Evolutionary conservation across 176 grass and related monocot genomes (phyloP), one percentile per base, ranked within the genome.

Genomic region (Oryza coarctata): DNA sequence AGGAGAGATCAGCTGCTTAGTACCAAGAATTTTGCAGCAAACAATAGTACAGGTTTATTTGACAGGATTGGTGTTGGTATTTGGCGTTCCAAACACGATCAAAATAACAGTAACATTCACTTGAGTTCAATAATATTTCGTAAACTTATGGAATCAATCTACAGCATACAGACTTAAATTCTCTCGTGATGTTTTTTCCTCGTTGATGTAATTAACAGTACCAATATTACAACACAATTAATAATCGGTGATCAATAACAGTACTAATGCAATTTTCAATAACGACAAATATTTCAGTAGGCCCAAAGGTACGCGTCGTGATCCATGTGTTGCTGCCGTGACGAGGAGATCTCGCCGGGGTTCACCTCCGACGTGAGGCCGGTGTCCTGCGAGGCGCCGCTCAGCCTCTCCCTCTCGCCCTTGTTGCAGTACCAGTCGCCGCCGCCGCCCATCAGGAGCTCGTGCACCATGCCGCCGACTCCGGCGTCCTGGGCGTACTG

Each of bases 301-400:
- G 43, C 80, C 86, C 86, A 92, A 6, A 92, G 23, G 77, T 62
- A 80, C 33, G 74, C 74, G 38, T 86, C 82, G 12, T 75, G 78
- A 63, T 82, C 74, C 68, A 77, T 64, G 87, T 43, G 65, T 5
- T 83, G 70, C 60, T 80, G 65, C 60, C 45, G 81, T 57, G 85
- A 71, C 73, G 90, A 91, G 5, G 82, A 86, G 65, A 86, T 91
- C 74, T 94, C 86, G 60, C 74, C 36, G 76, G 88, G 70, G 86
- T 94, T 94, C 82, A 90, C 67, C 62, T 94, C 88, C 36, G 74
- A 82, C 65, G 91, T 83, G 69, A 94, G 5, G 27, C 88, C 88
- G 39, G 91, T 93, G 62, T 90, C 88, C 77, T 93, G 91, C 64
- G 87, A 91, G 12, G 83, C 79, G 60, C 63, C 79, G 58, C 80